Percentiles rank a stretch among this genome's conserved stretches.
Evolutionary conservation across 306 rosid species (phyloP).

Genomic region (Styphnolobium japonicum): DNA sequence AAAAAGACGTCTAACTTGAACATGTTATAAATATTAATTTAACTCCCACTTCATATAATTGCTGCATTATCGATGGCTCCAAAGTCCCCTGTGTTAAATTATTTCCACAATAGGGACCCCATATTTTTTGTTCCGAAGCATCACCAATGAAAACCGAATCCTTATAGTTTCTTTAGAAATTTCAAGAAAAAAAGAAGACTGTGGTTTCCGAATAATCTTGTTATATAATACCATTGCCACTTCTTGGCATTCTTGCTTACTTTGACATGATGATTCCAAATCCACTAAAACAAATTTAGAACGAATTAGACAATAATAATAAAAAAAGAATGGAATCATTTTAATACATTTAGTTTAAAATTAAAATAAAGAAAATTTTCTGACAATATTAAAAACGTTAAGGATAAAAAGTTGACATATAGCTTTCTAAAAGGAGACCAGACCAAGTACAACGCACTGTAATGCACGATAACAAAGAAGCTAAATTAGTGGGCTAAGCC

Average conservation of each 20-base stretch:
- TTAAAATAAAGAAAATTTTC: neutral
- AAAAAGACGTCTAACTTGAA: neutral
- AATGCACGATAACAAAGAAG: slow-evolving; percentile 13
- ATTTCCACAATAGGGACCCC: neutral
- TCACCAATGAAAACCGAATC: neutral
- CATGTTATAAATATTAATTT: neutral
- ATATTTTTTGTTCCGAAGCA: neutral
- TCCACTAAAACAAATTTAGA: too few species aligned
- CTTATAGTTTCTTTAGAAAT: too few species aligned
- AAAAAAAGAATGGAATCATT: too few species aligned
- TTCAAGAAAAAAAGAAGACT: neutral
- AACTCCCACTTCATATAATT: neutral
- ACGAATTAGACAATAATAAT: too few species aligned
- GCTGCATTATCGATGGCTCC: slow-evolving; percentile 7
- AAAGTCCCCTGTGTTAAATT: neutral
- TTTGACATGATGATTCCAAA: too few species aligned
- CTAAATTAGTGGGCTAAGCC: slow-evolving; percentile 24
- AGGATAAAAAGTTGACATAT: slow-evolving; percentile 25
- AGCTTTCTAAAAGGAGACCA: slow-evolving; percentile 30
- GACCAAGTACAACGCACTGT: slow-evolving; percentile 23
- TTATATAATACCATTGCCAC: too few species aligned
- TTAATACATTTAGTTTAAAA: too few species aligned
- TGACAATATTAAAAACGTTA: neutral
- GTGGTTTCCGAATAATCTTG: neutral
- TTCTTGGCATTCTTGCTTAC: neutral